A percentile compares a stretch with the other conserved stretches of the same genome.
These are phyloP conservation scores for Protomyces gravidus DNA, from an alignment of 1,139 yeast genomes.

Conservation along the genomic window DNA sequence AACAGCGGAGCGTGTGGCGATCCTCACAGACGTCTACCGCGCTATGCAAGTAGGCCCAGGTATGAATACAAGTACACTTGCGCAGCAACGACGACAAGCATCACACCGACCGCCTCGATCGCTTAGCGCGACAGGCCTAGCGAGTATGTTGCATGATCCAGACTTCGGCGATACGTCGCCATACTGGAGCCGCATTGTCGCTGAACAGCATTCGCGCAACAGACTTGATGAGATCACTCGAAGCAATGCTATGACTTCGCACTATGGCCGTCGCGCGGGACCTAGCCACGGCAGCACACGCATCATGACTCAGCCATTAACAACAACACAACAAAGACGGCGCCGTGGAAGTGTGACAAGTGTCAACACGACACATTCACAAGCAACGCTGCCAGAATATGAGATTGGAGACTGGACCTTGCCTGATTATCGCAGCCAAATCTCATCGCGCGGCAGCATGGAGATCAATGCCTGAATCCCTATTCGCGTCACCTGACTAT, in stretches of 20 bases:
- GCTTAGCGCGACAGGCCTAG: not conserved
- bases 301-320: not conserved
- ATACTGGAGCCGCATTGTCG: constrained; percentile 8
- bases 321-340: constrained; percentile 7
- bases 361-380: not conserved
- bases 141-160: constrained; percentile 13
- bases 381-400: constrained; percentile 22
- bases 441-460: constrained; percentile 8
- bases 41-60: not conserved
- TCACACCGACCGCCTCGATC: not conserved
- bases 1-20: constrained; percentile 3
- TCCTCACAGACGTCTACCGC: constrained; percentile 11
- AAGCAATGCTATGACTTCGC: not conserved
- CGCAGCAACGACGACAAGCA: constrained; percentile 1
- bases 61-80: not conserved
- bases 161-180: constrained; percentile 22
- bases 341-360: constrained; percentile 8
- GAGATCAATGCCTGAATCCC: constrained; percentile 15
- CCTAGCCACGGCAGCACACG: not conserved
- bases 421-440: constrained; percentile 11
- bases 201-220: no score
- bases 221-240: not conserved
- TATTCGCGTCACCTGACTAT: no score
- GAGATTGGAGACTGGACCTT: constrained; percentile 1
- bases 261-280: constrained; percentile 1